A percentile compares a stretch with the other conserved stretches of the same genome.
Evolutionary conservation across 306 rosid species (phyloP).

Genomic region (Morella rubra): DNA sequence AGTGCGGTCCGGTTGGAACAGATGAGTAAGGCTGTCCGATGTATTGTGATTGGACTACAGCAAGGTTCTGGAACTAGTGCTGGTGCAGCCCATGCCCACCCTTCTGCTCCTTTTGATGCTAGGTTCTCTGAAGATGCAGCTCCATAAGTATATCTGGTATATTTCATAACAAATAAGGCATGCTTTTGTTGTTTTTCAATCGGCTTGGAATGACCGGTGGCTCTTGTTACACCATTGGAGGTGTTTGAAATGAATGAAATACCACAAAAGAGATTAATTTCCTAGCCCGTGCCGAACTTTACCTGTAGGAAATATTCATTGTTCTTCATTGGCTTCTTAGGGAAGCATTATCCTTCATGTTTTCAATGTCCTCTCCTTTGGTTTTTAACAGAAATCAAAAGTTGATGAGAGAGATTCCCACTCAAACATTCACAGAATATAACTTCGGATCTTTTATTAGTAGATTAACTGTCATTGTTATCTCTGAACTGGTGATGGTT

Average conservation of each 20-base stretch:
- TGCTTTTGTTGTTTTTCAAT: neutral
- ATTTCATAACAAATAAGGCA: neutral
- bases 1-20: conserved; percentile 78
- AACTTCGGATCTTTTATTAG: no score
- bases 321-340: neutral
- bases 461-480: no score
- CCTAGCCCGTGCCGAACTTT: neutral
- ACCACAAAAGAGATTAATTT: neutral
- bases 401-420: no score
- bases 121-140: conserved; percentile 70
- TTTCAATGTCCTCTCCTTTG: neutral
- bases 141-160: conserved; percentile 43
- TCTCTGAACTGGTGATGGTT: neutral
- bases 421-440: no score
- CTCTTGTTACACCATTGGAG: neutral
- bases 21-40: conserved; percentile 79
- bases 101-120: conserved; percentile 72
- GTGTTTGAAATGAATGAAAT: neutral
- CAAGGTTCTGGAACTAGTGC: conserved; percentile 62
- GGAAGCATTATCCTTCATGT: neutral
- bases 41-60: conserved; percentile 77
- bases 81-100: conserved; percentile 53
- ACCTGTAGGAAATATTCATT: neutral
- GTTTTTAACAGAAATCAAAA: neutral
- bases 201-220: neutral